Percentiles rank a stretch among this genome's conserved stretches.
These are phyloP conservation scores for Pulveroboletus sp. DNA, from an alignment of 768 basidiomycete species.

Conservation along the genomic window DNA sequence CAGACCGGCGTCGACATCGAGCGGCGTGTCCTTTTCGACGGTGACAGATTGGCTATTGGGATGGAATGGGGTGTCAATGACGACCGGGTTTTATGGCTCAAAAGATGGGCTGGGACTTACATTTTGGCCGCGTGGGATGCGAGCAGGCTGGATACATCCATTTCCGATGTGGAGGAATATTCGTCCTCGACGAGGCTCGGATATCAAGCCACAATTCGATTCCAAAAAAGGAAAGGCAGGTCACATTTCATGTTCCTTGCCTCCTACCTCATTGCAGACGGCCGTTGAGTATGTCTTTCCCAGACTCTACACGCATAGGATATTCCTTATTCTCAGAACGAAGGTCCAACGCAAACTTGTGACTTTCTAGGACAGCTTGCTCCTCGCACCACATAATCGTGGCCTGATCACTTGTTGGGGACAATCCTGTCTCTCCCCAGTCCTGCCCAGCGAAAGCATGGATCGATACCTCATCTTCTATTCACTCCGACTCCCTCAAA, in stretches of 20 bases:
- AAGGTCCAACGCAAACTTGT: neutral
- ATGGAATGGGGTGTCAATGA: neutral
- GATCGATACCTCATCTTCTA: neutral
- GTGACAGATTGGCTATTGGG: constrained; percentile 54
- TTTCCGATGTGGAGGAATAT: neutral
- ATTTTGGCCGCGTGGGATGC: constrained; percentile 67
- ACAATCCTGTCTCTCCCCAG: neutral
- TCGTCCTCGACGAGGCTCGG: neutral
- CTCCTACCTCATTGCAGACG: too few species aligned
- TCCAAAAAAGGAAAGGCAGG: constrained; percentile 8
- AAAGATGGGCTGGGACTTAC: constrained; percentile 37
- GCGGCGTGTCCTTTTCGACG: constrained; percentile 75
- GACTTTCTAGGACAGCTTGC: neutral
- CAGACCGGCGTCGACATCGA: constrained; percentile 77
- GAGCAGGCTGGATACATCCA: constrained; percentile 43
- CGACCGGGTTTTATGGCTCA: neutral
- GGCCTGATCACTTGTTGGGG: too few species aligned
- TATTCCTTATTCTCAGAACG: neutral
- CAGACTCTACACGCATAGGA: too few species aligned
- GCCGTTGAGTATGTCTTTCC: too few species aligned
- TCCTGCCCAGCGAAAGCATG: neutral
- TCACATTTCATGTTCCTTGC: too few species aligned
- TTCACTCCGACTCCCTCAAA: neutral
- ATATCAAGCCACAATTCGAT: neutral
- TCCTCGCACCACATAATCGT: neutral